These are phyloP conservation scores for Blastobotrys arbuscula DNA, from an alignment of 1,139 yeast genomes.

Conservation along the genomic window DNA sequence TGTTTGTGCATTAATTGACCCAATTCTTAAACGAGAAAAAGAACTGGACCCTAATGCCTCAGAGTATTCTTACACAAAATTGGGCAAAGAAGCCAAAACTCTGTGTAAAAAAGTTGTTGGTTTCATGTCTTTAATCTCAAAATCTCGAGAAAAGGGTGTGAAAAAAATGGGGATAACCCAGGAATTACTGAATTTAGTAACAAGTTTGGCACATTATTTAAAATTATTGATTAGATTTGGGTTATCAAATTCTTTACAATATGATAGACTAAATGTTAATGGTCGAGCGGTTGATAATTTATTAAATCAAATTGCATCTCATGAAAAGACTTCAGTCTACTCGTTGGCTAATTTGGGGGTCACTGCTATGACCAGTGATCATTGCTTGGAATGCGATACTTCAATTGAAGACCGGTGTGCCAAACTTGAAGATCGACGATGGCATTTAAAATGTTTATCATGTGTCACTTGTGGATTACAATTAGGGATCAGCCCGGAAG, in stretches of 20 bases:
- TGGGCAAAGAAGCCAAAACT: conserved; percentile 80
- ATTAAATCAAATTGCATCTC: conserved; percentile 47
- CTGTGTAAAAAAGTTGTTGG: conserved; percentile 47
- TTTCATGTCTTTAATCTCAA: conserved; percentile 39
- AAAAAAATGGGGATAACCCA: conserved; percentile 39
- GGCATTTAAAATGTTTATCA: conserved; percentile 73
- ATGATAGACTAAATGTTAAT: conserved; percentile 54
- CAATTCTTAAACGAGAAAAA: conserved; percentile 18
- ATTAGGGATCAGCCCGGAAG: conserved; percentile 8
- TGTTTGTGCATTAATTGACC: conserved; percentile 25
- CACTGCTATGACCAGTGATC: conserved; percentile 67
- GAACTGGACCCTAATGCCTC: conserved; percentile 10
- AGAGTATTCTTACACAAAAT: conserved; percentile 24
- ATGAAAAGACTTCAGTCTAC: conserved; percentile 34
- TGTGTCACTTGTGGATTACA: conserved; percentile 40
- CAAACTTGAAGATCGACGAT: conserved; percentile 55
- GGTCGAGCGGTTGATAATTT: conserved; percentile 61
- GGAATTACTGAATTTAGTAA: conserved; percentile 72
- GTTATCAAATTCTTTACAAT: conserved; percentile 63
- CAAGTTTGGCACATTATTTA: conserved; percentile 89
- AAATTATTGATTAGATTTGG: conserved; percentile 81
- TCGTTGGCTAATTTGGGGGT: conserved; percentile 42
- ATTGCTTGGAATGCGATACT: conserved; percentile 63
- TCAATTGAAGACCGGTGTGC: conserved; percentile 82
- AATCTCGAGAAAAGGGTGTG: conserved; percentile 28